Percentiles rank a stretch among this genome's conserved stretches.
Evolutionary conservation across 2,329 filamentous ascomycete genomes (phyloP).

Genomic region (Laburnicola sp.): DNA sequence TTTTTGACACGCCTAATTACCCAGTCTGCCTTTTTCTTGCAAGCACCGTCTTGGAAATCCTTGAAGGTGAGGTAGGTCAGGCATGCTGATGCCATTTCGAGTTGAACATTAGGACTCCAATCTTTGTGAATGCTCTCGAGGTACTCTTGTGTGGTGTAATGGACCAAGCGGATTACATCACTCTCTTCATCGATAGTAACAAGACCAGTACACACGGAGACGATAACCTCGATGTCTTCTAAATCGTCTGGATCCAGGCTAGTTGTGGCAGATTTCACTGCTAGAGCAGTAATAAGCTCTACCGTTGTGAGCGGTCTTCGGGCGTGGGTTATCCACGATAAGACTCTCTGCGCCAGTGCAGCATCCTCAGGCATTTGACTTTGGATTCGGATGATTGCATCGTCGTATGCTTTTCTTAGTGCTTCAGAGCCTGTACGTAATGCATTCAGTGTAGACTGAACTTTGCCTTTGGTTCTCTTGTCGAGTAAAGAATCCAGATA

Average conservation of each 20-base stretch:
- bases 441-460: too few species aligned
- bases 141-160: constrained; percentile 26
- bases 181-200: constrained; percentile 32
- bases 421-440: too few species aligned
- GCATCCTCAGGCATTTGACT: too few species aligned
- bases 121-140: constrained; percentile 23
- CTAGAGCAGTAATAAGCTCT: constrained; percentile 9
- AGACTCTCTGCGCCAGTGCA: too few species aligned
- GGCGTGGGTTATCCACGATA: constrained; percentile 10
- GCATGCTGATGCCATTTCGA: constrained; percentile 24
- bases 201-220: constrained; percentile 26
- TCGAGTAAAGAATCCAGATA: too few species aligned
- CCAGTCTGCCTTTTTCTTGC: background rate
- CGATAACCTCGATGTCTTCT: constrained; percentile 1
- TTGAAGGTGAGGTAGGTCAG: constrained; percentile 33
- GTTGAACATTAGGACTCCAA: constrained; percentile 21
- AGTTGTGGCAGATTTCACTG: background rate
- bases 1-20: background rate
- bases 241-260: constrained; percentile 9
- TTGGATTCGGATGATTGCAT: too few species aligned
- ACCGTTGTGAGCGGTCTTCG: constrained; percentile 1
- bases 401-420: too few species aligned
- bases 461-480: too few species aligned
- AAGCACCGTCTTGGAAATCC: constrained; percentile 13
- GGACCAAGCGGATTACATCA: constrained; percentile 23